Conservation (phyloP, 495 filamentous ascomycete genomes). For the Talaromyces nanjingensis region DNA sequence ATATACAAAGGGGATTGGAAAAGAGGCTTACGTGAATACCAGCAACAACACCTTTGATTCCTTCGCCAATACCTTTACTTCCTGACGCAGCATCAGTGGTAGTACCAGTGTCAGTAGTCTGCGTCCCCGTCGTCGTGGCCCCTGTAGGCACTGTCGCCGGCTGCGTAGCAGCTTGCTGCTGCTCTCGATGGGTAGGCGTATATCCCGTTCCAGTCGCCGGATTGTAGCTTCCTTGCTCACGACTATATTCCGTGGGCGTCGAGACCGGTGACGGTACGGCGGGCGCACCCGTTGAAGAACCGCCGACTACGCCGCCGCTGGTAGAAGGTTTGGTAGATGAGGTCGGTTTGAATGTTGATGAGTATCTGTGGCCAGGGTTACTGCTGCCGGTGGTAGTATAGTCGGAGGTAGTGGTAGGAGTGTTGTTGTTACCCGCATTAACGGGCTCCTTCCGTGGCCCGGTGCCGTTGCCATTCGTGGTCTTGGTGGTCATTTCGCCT, state of each 20-base stretch:
- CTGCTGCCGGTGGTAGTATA: background rate
- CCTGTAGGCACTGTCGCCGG: conserved; percentile 1
- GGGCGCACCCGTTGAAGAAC: conserved; percentile 26
- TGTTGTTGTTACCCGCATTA: background rate
- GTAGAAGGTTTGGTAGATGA: background rate
- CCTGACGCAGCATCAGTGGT: background rate
- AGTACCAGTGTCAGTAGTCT: background rate
- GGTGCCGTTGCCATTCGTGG: background rate
- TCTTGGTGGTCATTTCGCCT: conserved; percentile 10
- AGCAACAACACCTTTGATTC: conserved; percentile 21
- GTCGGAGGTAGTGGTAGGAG: background rate
- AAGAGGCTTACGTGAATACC: conserved; percentile 28
- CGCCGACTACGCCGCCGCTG: conserved; percentile 11
- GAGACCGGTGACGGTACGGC: conserved; percentile 15
- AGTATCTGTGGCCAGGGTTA: background rate
- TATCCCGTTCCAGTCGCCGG: conserved; percentile 25
- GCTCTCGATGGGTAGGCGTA: background rate
- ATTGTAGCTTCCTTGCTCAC: conserved; percentile 17
- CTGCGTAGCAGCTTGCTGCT: conserved; percentile 3
- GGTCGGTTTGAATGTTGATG: background rate
- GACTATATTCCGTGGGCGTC: conserved; percentile 12
- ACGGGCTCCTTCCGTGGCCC: background rate
- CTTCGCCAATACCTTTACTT: conserved; percentile 11
- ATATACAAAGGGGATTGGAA: background rate
- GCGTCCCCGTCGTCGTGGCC: background rate